phyloP scores from a whole-genome alignment of 192 early-diverging fungal species.

The Coemansia sp. region DNA sequence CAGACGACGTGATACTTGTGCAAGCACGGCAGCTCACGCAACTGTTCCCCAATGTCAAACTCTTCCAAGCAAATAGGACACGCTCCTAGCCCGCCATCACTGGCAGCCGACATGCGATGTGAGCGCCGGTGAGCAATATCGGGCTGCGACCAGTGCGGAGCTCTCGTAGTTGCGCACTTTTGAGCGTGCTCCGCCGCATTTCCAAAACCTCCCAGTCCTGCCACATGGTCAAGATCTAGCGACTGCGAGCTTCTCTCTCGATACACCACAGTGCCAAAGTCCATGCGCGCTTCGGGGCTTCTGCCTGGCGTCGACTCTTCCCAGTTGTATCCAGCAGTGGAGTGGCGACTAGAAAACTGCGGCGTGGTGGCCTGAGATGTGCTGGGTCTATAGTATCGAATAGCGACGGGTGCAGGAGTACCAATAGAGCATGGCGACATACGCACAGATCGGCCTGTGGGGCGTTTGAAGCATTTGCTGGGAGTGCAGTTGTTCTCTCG shows the following conservation, averaged over 20 bases:
- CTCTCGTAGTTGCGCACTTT: conserved; percentile 14
- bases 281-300: background rate
- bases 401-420: conserved; percentile 23
- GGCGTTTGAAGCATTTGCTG: background rate
- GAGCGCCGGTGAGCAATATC: conserved; percentile 26
- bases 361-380: conserved; percentile 22
- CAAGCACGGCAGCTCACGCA: conserved; percentile 64
- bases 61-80: conserved; percentile 72
- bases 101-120: conserved; percentile 11
- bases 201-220: background rate
- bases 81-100: conserved; percentile 35
- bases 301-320: conserved; percentile 6
- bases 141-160: conserved; percentile 29
- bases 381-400: conserved; percentile 18
- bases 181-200: background rate
- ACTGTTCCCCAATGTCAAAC: conserved; percentile 61
- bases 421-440: conserved; percentile 9
- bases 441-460: background rate
- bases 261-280: conserved; percentile 21
- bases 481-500: background rate
- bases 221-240: conserved; percentile 16
- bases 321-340: conserved; percentile 9
- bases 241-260: conserved; percentile 31
- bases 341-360: conserved; percentile 1
- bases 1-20: conserved; percentile 69